Evolutionary conservation across 2,329 filamentous ascomycete species (phyloP), one percentile per base, ranked within the genome.

Genomic region (Neonectria neomacrospora): DNA sequence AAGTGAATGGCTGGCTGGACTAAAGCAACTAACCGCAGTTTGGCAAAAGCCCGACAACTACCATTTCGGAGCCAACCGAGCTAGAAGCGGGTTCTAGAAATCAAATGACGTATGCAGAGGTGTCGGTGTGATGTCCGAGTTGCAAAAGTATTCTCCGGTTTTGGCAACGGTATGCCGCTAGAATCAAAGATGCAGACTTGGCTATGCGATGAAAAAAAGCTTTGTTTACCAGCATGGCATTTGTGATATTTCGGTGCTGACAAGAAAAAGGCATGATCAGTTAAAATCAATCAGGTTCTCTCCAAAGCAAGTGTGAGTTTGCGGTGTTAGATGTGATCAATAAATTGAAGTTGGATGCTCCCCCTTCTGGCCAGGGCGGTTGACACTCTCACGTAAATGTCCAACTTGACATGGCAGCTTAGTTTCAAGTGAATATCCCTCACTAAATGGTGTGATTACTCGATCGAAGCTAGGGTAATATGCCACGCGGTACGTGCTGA

Each of bases 341-440:
- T 11, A 48, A 41, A 9, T 16, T 11, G 5, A 42, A 44, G 2
- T 5, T 5, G 10, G 16, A 23, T 8, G 11, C 28, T 42, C 34
- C 2, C 22, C 5, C 37, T 20, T 22, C 20, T 8, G 45, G 37
- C 26, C 12, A 23, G 44, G 26, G 47, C 23, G 34, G 30, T 20
- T 39, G 16, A 45, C 56, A 58, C 47, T 53, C 28, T 20, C 48
- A 20, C n/a, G 16, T 9, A 30, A 23, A n/a, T 26, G 23, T 18
- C 22, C 37, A 53, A n/a, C 39, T 30, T 42, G 32, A 32, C 18
- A 23, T 8, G 16, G n/a, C 6, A 22, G 39, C 30, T 37, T 39
- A 20, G 26, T 23, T 18, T 58, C 26, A 14, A 9, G 20, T 39
- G 37, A 45, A 48, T 53, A 23, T 18, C 37, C 48, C 48, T 58